Evolutionary conservation across 1,284 basidiomycete genomes (phyloP).

Genomic region (Ganoderma meredithae): DNA sequence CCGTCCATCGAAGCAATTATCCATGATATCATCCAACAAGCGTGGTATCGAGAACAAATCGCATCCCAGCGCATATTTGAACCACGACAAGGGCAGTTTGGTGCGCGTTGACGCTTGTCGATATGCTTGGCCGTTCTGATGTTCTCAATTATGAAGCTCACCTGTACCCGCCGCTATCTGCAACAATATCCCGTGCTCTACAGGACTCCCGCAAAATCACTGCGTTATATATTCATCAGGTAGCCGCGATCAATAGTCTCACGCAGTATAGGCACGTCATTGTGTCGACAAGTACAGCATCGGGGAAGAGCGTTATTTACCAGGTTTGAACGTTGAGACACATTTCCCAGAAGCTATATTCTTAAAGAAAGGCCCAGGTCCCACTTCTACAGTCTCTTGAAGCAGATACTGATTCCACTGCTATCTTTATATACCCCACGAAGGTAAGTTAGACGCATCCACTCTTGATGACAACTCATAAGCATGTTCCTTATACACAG

Average conservation of each 20-base stretch:
- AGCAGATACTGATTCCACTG: slow-evolving; percentile 67
- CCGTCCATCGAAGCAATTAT: slow-evolving; percentile 67
- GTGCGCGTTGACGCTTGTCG: slow-evolving; percentile 43
- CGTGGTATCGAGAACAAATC: slow-evolving; percentile 78
- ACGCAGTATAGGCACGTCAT: slow-evolving; percentile 75
- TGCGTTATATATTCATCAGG: slow-evolving; percentile 82
- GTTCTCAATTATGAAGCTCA: slow-evolving; percentile 45
- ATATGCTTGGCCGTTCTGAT: neutral
- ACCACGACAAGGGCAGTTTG: slow-evolving; percentile 58
- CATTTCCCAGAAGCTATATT: neutral
- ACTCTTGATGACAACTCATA: neutral
- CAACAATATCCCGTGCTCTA: slow-evolving; percentile 66
- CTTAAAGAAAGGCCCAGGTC: slow-evolving; percentile 53
- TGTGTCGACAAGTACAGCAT: slow-evolving; percentile 91
- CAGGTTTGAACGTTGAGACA: slow-evolving; percentile 53
- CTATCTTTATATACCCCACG: slow-evolving; percentile 91
- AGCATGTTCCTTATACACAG: slow-evolving; percentile 44
- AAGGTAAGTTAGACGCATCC: slow-evolving; percentile 57
- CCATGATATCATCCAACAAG: slow-evolving; percentile 59
- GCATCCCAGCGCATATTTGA: slow-evolving; percentile 60
- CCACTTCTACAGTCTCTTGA: slow-evolving; percentile 79
- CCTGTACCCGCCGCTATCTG: slow-evolving; percentile 65
- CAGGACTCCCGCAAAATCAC: slow-evolving; percentile 69
- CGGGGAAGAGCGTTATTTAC: slow-evolving; percentile 92
- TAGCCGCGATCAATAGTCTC: slow-evolving; percentile 77